Evolutionary conservation across 1,139 yeast genomes (phyloP), one percentile per base, ranked within the genome.

Genomic region (Scheffersomyces segobiensis): DNA sequence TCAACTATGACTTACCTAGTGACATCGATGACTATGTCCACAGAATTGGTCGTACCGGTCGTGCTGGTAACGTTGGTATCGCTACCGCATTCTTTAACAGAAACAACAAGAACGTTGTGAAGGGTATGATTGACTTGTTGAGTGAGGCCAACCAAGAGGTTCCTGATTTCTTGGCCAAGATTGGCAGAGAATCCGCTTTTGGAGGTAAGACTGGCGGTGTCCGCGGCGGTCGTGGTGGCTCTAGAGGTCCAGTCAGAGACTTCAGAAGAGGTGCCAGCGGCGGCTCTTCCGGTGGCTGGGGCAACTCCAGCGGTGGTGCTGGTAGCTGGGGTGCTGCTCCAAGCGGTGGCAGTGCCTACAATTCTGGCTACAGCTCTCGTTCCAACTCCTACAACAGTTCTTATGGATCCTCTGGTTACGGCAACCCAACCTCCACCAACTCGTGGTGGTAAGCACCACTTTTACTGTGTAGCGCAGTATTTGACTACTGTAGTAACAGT

Each of bases 31-130:
- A 95, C 79, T 95, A 95, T 75, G 99, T 95, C 64, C 99, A 95
- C 83, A 91, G 99, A 84, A 95, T 95, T 74, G 99, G 99, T 85
- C 96, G 99, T 89, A 95, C 99, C 71, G 99, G 99, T 80, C 96
- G 99, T 88, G 99, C 99, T 71, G 99, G 99, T 85, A 95, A 95
- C 82, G 88, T 90, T 65, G 99, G 99, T 89, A 84, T 91, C 71
- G 98, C 99, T 67, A 93, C 98, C 67, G 97, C 99, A 57, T 95
- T 95, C 84, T 92, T 95, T 81, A 95, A 95, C 89, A 90, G 98
- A 81, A 91, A 90, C 75, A 96, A 93, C 87, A 87, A 85, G 74
- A 93, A 93, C 73, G 84, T 95, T 71, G 96, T 87, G 66, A 91
- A 92, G 77, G 98, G 93, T 63, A 81, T 95, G 76, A 77, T 92